These are phyloP conservation scores for Amaranthus palmeri DNA, from an alignment of 148 eudicot genomes.

Conservation along the genomic window DNA sequence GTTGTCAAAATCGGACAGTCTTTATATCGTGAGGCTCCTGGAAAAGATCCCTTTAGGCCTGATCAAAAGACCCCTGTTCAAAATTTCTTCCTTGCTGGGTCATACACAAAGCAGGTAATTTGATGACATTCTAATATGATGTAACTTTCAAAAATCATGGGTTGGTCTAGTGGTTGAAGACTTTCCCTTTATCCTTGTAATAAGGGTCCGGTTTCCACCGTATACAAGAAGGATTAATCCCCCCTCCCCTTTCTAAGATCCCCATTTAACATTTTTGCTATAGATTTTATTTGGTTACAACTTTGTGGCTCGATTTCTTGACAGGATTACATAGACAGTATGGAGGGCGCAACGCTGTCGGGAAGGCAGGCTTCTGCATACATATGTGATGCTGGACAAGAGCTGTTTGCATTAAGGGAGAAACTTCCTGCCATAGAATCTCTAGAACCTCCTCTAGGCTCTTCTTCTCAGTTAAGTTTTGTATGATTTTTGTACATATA, in stretches of 20 bases:
- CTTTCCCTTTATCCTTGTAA: no score
- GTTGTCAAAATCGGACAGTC: slow-evolving; percentile 96
- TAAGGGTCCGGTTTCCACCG: no score
- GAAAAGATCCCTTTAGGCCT: slow-evolving; percentile 97
- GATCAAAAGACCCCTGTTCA: slow-evolving; percentile 90
- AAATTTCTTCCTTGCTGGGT: slow-evolving; percentile 96
- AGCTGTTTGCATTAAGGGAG: slow-evolving; percentile 36
- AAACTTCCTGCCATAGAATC: slow-evolving; percentile 38
- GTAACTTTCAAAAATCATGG: neutral
- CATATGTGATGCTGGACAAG: slow-evolving; percentile 83
- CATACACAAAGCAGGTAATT: slow-evolving; percentile 93
- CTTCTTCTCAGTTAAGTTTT: slow-evolving; percentile 41
- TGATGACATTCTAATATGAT: neutral
- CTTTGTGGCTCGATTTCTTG: no score
- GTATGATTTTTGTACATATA: slow-evolving; percentile 33
- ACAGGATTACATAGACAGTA: slow-evolving; percentile 60
- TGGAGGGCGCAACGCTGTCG: slow-evolving; percentile 94
- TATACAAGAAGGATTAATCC: no score
- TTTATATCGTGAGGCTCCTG: slow-evolving; percentile 91
- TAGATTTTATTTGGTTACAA: neutral
- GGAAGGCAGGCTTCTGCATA: slow-evolving; percentile 88
- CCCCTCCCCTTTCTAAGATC: slow-evolving; percentile 3
- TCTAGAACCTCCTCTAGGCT: slow-evolving; percentile 25
- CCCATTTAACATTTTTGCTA: no score
- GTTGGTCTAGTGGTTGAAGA: no score